These are phyloP conservation scores for Wickerhamiella occidentalis DNA, from an alignment of 805 yeast species.

Conservation along the genomic window DNA sequence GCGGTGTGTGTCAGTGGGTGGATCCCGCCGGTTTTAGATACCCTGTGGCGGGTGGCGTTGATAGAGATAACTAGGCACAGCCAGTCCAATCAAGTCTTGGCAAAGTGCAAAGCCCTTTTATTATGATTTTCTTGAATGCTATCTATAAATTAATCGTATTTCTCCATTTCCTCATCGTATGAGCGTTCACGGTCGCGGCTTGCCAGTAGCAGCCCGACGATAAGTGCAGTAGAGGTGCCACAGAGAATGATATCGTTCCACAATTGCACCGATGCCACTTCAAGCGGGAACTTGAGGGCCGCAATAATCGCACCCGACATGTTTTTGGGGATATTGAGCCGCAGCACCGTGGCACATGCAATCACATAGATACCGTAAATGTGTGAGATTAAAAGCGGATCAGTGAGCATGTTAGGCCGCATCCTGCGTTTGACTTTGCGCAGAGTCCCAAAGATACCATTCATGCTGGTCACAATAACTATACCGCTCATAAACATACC, in stretches of 20 bases:
- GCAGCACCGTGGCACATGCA: conserved; percentile 31
- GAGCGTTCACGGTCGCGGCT: neutral
- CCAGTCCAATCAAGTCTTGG: neutral
- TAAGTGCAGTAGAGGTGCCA: conserved; percentile 24
- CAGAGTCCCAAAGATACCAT: conserved; percentile 26
- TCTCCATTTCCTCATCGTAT: conserved; percentile 9
- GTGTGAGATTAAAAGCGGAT: conserved; percentile 28
- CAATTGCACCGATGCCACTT: conserved; percentile 28
- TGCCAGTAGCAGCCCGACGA: conserved; percentile 18
- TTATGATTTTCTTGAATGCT: neutral
- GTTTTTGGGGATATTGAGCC: conserved; percentile 30
- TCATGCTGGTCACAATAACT: conserved; percentile 28
- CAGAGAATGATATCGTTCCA: conserved; percentile 31
- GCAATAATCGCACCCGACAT: conserved; percentile 32
- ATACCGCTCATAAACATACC: conserved; percentile 32
- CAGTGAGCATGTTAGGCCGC: conserved; percentile 13
- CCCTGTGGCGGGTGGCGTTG: neutral
- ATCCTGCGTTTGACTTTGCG: conserved; percentile 15
- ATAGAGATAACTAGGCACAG: neutral
- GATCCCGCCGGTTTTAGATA: neutral
- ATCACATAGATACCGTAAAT: conserved; percentile 31
- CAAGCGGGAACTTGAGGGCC: conserved; percentile 32
- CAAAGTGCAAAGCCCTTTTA: neutral
- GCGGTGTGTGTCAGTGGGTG: neutral
- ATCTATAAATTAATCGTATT: conserved; percentile 6